A percentile compares a stretch with the other conserved stretches of the same genome.
phyloP scores from a whole-genome alignment of 345 rosid species.

The Mangifera indica region DNA sequence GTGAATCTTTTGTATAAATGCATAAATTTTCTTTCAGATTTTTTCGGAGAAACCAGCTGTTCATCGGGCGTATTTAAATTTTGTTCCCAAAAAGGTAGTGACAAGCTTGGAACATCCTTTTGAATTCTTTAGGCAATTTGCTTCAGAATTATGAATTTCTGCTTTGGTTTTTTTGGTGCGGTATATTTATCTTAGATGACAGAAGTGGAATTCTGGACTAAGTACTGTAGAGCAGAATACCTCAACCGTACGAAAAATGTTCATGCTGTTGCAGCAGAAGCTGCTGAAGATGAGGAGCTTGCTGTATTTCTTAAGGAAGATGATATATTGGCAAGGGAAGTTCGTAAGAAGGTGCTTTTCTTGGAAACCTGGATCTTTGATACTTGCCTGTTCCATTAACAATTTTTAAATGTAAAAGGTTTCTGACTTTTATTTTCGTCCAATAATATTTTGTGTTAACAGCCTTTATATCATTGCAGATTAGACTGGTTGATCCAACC shows the following conservation, averaged over 20 bases:
- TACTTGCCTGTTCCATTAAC: neutral
- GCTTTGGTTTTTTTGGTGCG: constrained; percentile 10
- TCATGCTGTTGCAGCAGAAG: constrained; percentile 88
- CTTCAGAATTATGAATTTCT: constrained; percentile 5
- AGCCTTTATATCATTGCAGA: constrained; percentile 41
- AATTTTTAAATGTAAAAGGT: neutral
- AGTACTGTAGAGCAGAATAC: constrained; percentile 91
- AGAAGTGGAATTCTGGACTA: constrained; percentile 91
- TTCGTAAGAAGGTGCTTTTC: constrained; percentile 66
- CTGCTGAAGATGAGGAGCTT: constrained; percentile 98
- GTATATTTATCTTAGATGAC: constrained; percentile 57
- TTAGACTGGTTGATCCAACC: constrained; percentile 94
- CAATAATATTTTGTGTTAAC: constrained; percentile 15
- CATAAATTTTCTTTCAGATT: constrained; percentile 47
- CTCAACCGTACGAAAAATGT: constrained; percentile 74
- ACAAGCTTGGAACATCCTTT: constrained; percentile 14
- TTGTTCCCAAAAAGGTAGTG: constrained; percentile 88
- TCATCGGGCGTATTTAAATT: constrained; percentile 71
- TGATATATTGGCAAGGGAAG: constrained; percentile 78
- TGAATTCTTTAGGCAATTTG: constrained; percentile 9
- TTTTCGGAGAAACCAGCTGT: constrained; percentile 98
- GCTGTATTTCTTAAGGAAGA: constrained; percentile 86
- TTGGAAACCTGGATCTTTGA: neutral
- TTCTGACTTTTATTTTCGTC: constrained; percentile 7
- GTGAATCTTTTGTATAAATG: constrained; percentile 16